These are phyloP conservation scores for Trifolium pratense DNA, from an alignment of 306 rosid genomes.

Conservation along the genomic window DNA sequence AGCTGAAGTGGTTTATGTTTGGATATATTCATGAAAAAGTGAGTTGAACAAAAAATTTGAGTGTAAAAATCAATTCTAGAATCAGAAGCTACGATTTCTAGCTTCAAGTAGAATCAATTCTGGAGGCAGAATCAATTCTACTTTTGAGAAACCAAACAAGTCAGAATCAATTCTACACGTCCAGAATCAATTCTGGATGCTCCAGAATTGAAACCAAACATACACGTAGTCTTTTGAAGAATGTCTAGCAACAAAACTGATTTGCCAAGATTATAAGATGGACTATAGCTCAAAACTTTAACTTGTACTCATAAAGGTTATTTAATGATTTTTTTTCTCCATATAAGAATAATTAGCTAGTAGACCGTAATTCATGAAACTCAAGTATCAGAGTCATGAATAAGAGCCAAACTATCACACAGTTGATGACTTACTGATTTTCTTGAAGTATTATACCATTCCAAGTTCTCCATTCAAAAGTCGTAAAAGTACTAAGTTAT, in stretches of 20 bases:
- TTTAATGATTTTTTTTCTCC: neutral
- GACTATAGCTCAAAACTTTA: neutral
- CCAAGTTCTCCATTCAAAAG: neutral
- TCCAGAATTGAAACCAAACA: too few relatives aligned
- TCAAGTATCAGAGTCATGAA: neutral
- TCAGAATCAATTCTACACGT: too few relatives aligned
- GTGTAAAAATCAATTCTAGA: too few relatives aligned
- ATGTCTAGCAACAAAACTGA: conserved; percentile 1
- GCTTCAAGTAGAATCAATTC: too few relatives aligned
- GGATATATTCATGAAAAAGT: too few relatives aligned
- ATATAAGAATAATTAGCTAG: neutral
- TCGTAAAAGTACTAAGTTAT: too few relatives aligned
- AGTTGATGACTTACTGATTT: neutral
- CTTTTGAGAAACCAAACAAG: too few relatives aligned
- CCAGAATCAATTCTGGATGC: too few relatives aligned
- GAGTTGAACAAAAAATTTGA: too few relatives aligned
- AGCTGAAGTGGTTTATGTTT: too few relatives aligned
- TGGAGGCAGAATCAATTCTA: too few relatives aligned
- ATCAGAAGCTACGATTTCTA: too few relatives aligned
- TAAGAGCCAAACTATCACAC: neutral
- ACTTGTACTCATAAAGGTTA: neutral
- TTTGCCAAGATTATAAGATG: neutral
- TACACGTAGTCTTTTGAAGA: neutral
- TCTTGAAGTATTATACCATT: neutral
- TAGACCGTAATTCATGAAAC: neutral